Percentiles rank a stretch among this genome's conserved stretches.
phyloP scores from a whole-genome alignment of 305 asterid species.

The Fraxinus platypoda region DNA sequence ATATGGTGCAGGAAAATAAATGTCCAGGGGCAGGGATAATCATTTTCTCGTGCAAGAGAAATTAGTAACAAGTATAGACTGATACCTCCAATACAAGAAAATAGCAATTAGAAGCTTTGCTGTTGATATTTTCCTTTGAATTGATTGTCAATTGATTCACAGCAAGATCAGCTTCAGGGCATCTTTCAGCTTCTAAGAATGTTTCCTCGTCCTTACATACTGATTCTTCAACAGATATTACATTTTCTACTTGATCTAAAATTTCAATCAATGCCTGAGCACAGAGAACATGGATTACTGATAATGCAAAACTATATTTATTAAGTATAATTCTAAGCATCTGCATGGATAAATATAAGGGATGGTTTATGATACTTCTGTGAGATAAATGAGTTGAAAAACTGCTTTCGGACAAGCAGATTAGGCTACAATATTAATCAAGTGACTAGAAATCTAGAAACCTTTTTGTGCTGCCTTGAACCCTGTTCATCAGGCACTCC shows the following conservation, averaged over 20 bases:
- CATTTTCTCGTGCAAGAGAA: constrained; percentile 22
- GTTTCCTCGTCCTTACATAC: constrained; percentile 32
- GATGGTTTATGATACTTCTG: constrained; percentile 19
- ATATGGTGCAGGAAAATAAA: constrained; percentile 10
- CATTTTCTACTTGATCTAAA: constrained; percentile 93
- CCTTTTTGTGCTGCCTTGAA: constrained; percentile 87
- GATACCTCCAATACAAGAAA: constrained; percentile 93
- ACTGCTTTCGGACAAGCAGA: constrained; percentile 18
- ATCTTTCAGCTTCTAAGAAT: constrained; percentile 38
- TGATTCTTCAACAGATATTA: constrained; percentile 66
- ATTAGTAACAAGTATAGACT: constrained; percentile 7
- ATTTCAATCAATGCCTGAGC: constrained; percentile 85
- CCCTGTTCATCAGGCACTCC: constrained; percentile 49
- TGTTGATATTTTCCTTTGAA: constrained; percentile 33
- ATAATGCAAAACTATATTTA: constrained; percentile 12
- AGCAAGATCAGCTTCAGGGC: constrained; percentile 38
- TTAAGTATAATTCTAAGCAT: constrained; percentile 10
- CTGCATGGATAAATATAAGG: not conserved
- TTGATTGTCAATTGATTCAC: constrained; percentile 25
- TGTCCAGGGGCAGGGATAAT: not conserved
- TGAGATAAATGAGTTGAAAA: constrained; percentile 1
- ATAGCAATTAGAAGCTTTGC: constrained; percentile 36
- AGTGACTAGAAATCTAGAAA: constrained; percentile 30
- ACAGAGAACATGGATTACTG: constrained; percentile 21
- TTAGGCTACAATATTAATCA: not conserved